A percentile compares a stretch with the other conserved stretches of the same genome.
phyloP scores from a whole-genome alignment of 2,329 filamentous ascomycete species.

The Penicillium sp. region DNA sequence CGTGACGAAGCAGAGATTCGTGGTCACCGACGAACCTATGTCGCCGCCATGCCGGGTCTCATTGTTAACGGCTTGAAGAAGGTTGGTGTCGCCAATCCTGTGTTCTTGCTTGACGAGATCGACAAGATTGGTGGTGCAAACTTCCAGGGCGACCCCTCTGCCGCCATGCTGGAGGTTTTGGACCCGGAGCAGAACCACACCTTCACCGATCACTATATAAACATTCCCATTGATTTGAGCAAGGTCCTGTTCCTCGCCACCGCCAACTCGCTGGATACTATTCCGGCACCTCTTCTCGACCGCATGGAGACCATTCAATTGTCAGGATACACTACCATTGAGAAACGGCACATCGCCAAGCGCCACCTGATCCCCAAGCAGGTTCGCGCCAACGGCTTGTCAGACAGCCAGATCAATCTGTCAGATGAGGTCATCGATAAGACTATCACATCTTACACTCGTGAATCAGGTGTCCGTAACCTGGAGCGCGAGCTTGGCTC shows the following conservation, averaged over 20 bases:
- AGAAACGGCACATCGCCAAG: slow-evolving; percentile 93
- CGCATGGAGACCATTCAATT: slow-evolving; percentile 96
- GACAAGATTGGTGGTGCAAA: slow-evolving; percentile 93
- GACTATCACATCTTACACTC: slow-evolving; percentile 94
- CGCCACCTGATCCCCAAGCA: slow-evolving; percentile 97
- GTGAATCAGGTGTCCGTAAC: slow-evolving; percentile 93
- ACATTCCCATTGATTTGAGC: slow-evolving; percentile 91
- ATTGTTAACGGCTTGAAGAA: slow-evolving; percentile 94
- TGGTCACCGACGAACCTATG: slow-evolving; percentile 91
- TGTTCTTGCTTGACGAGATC: slow-evolving; percentile 95
- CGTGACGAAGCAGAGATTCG: slow-evolving; percentile 96
- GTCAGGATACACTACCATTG: slow-evolving; percentile 92
- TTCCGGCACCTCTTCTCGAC: slow-evolving; percentile 89
- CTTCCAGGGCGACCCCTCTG: slow-evolving; percentile 92
- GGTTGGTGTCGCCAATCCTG: slow-evolving; percentile 91
- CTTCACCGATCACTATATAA: slow-evolving; percentile 95
- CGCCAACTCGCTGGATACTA: slow-evolving; percentile 91
- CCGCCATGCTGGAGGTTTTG: slow-evolving; percentile 95
- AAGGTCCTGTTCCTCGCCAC: slow-evolving; percentile 98
- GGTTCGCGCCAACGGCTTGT: slow-evolving; percentile 83
- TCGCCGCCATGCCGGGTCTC: slow-evolving; percentile 97
- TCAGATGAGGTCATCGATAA: slow-evolving; percentile 86
- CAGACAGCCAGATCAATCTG: slow-evolving; percentile 72
- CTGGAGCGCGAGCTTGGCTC: slow-evolving; percentile 93
- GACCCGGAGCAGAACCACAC: slow-evolving; percentile 96